Conservation (phyloP, 495 filamentous ascomycete species). For the Aspergillus baeticus region DNA sequence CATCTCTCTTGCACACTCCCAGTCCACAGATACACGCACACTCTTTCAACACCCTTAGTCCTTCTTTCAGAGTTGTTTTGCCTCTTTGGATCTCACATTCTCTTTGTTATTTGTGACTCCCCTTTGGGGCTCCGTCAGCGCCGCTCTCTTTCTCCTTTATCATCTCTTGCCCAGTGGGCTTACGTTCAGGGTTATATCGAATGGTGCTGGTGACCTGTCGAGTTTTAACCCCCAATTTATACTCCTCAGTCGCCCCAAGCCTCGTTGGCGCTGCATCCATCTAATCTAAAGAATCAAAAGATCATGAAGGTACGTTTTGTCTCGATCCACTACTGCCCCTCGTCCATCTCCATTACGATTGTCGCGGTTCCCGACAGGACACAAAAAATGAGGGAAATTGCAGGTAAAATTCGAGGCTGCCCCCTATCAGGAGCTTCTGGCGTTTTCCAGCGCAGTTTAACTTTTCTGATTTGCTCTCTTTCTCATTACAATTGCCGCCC, state of each 20-base stretch:
- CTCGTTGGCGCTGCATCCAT: not conserved
- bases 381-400: conserved; percentile 15
- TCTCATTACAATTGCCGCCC: conserved; percentile 5
- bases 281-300: not conserved
- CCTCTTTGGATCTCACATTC: conserved; percentile 4
- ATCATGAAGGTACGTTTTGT: conserved; percentile 28
- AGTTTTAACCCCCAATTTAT: conserved; percentile 4
- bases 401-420: not conserved
- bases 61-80: conserved; percentile 4
- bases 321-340: conserved; percentile 12
- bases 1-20: not conserved
- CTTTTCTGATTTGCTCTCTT: not conserved
- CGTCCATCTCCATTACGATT: conserved; percentile 21
- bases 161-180: conserved; percentile 27
- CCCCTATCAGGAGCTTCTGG: not conserved
- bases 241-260: not conserved
- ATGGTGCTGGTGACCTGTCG: conserved; percentile 29
- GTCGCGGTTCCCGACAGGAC: conserved; percentile 13
- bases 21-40: not conserved
- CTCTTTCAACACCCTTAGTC: conserved; percentile 11
- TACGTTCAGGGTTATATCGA: conserved; percentile 25
- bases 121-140: not conserved
- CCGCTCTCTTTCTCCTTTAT: conserved; percentile 15
- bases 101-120: conserved; percentile 3
- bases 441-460: not conserved